Percentiles rank a stretch among this genome's conserved stretches.
Conservation (phyloP, 129 eudicot genomes). For the Scalesia atractyloides region DNA sequence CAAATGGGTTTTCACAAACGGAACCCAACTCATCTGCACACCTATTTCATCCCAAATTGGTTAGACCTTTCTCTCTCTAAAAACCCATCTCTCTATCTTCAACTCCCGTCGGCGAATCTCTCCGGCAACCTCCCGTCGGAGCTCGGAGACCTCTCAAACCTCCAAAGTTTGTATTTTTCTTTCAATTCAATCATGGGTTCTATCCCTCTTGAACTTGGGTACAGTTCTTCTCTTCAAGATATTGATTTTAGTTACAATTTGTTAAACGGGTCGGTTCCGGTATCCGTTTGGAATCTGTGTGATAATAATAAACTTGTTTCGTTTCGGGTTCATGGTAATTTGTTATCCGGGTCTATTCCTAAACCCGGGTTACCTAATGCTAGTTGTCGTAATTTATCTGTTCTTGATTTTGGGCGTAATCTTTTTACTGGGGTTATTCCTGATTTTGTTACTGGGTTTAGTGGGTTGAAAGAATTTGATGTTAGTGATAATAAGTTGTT, state of each 20-base stretch:
- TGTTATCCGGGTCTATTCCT: constrained; percentile 62
- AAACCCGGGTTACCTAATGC: constrained; percentile 80
- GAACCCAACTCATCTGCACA: constrained; percentile 32
- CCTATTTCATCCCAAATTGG: constrained; percentile 72
- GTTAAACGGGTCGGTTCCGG: constrained; percentile 56
- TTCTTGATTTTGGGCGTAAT: constrained; percentile 79
- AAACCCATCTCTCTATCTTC: constrained; percentile 62
- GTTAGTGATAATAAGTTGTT: constrained; percentile 56
- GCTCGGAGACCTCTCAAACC: constrained; percentile 51
- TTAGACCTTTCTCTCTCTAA: constrained; percentile 39
- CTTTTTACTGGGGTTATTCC: constrained; percentile 64
- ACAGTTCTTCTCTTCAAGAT: constrained; percentile 54
- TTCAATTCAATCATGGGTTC: constrained; percentile 53
- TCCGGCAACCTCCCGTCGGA: constrained; percentile 64
- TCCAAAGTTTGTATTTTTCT: constrained; percentile 55
- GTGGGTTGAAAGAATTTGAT: constrained; percentile 66
- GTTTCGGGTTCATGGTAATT: constrained; percentile 67
- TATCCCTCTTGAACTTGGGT: constrained; percentile 78
- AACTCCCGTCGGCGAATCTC: constrained; percentile 70
- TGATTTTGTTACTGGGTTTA: constrained; percentile 56
- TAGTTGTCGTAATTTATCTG: constrained; percentile 47
- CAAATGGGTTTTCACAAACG: constrained; percentile 50
- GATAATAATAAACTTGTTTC: constrained; percentile 53
- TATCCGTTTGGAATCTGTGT: constrained; percentile 76
- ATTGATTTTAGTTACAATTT: constrained; percentile 68